A percentile compares a stretch with the other conserved stretches of the same genome.
Conservation (phyloP, 306 rosid genomes). For the Castanospermum australe region DNA sequence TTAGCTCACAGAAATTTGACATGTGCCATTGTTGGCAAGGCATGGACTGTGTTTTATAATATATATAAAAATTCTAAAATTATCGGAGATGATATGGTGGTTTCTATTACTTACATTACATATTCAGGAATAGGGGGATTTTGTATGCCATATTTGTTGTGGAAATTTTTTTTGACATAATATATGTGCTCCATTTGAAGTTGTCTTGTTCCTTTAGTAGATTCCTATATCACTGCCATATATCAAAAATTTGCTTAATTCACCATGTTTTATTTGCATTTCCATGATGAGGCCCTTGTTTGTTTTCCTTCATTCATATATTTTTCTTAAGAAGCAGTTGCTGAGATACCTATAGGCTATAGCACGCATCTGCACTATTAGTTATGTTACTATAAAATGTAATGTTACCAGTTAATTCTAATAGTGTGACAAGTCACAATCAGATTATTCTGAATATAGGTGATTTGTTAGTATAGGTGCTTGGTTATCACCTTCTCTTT, state of each 20-base stretch:
- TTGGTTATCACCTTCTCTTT: neutral
- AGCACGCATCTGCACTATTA: neutral
- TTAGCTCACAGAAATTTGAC: too few relatives aligned
- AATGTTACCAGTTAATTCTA: neutral
- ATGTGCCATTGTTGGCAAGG: too few relatives aligned
- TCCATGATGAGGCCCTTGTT: neutral
- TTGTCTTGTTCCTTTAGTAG: neutral
- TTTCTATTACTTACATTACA: neutral
- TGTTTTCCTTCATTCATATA: neutral
- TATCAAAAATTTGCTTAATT: neutral
- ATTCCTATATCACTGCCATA: neutral
- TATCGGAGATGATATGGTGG: constrained; percentile 1
- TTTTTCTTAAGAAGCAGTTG: neutral
- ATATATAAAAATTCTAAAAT: neutral
- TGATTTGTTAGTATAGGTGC: neutral
- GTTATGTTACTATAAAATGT: neutral
- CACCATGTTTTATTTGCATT: neutral
- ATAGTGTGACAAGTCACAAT: neutral
- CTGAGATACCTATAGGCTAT: neutral
- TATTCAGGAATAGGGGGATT: neutral
- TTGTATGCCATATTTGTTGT: neutral
- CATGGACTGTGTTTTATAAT: too few relatives aligned
- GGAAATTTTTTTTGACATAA: neutral
- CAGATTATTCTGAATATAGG: neutral
- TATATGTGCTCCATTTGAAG: constrained; percentile 3